Base-by-base conservation (phyloP, 75 land plant genomes). In the Ceratopteris richardii region DNA sequence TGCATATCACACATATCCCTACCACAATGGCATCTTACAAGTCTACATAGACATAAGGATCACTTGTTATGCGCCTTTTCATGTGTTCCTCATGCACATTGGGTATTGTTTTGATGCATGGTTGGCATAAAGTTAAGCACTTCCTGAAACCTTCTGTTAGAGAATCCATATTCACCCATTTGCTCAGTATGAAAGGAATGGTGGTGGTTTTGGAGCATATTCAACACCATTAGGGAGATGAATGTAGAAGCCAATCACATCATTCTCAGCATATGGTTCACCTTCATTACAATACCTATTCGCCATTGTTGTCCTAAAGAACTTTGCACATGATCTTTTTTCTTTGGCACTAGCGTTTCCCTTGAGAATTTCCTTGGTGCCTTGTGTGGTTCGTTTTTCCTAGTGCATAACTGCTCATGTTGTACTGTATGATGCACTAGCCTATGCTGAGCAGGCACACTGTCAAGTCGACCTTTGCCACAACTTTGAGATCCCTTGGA, bases 231-330 rank as follows among this genome's bases (percentile, higher is more conserved):
- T 83, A 1, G 96, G 98, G 37, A 93, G 54, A 56, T 66, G 90
- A 1, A 93, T 93, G 63, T 93, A 93, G 54, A 78, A 89, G 7
- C 98, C 98, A 65, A 93, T 77, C 31, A 85, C 86, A 83, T 93
- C 98, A 33, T 90, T 90, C 50, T 89, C 98, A 55, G 30, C 55
- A 63, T 93, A 93, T 17, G 77, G 78, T 33, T 33, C 7, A 33
- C 37, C 9, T 33, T 33, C 37, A 33, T 33, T 33, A 33, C 37
- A 4, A 33, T 33, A 9, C 37, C 37, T 33, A 33, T 9, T 4
- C 9, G 37, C 37, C 37, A 33, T 3, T 33, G 37, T 9, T 33
- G 3, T 33, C 37, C 37, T 4, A 33, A 3, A 33, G 37, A 33
- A 33, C 3, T 9, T 33, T 3, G 37, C 37, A 4, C 37, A 4